Evolutionary conservation across 805 yeast species (phyloP).

Genomic region (Lipomyces orientalis): DNA sequence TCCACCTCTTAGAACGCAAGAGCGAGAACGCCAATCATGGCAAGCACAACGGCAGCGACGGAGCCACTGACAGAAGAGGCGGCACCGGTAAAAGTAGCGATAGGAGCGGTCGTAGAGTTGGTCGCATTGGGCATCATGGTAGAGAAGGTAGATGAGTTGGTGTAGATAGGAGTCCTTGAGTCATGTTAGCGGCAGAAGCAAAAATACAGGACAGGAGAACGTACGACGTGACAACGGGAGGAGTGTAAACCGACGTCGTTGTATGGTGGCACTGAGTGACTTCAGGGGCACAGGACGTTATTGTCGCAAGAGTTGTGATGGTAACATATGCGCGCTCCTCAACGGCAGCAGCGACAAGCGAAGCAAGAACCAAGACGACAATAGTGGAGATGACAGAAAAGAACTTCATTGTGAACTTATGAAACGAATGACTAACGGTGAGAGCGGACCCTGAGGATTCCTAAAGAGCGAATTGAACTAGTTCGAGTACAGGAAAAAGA

Average conservation of each 20-base stretch:
- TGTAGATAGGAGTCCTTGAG: conserved; percentile 21
- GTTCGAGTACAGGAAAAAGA: not conserved
- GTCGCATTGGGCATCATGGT: conserved; percentile 24
- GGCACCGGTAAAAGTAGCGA: conserved; percentile 39
- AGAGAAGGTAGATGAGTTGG: conserved; percentile 13
- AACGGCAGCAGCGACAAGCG: conserved; percentile 32
- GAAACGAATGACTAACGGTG: conserved; percentile 31
- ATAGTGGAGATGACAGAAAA: conserved; percentile 31
- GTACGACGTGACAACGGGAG: conserved; percentile 20
- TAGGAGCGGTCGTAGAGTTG: conserved; percentile 39
- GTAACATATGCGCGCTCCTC: conserved; percentile 39
- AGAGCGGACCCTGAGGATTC: conserved; percentile 13
- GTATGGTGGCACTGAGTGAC: conserved; percentile 57
- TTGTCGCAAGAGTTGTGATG: conserved; percentile 53
- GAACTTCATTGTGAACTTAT: conserved; percentile 37
- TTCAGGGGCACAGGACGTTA: conserved; percentile 53
- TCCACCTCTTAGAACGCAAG: not conserved
- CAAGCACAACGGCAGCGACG: conserved; percentile 36
- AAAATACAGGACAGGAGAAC: conserved; percentile 3
- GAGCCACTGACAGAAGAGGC: conserved; percentile 28
- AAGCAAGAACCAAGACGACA: conserved; percentile 28
- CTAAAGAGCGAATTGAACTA: too few relatives aligned
- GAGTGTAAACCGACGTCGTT: conserved; percentile 13
- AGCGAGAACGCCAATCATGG: conserved; percentile 40
- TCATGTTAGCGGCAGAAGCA: not conserved